Conservation (phyloP, 1,284 basidiomycete species). For the Cryptococcus hybrid region DNA sequence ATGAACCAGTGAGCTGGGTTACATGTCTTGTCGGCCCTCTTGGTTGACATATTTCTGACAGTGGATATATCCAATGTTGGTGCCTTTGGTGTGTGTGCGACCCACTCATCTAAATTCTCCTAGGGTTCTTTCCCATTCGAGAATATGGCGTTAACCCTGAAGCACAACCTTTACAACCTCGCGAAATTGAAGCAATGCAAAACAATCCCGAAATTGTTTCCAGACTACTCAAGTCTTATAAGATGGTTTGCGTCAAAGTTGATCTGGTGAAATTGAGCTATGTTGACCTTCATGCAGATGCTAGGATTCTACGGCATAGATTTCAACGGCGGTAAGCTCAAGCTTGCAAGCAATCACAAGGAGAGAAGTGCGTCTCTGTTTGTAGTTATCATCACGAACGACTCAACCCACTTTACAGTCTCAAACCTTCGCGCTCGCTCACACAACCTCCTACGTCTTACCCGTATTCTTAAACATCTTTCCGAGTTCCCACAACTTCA, state of each 20-base stretch:
- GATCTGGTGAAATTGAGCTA: neutral
- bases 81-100: neutral
- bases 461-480: conserved; percentile 71
- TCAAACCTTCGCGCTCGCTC: conserved; percentile 60
- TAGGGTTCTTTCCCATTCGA: conserved; percentile 36
- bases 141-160: conserved; percentile 58
- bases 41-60: conserved; percentile 5
- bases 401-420: conserved; percentile 16
- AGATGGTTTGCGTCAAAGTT: conserved; percentile 26
- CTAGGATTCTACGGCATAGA: conserved; percentile 34
- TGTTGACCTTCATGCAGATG: conserved; percentile 19
- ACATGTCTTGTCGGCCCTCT: neutral
- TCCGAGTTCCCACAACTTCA: conserved; percentile 56
- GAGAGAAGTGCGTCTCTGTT: conserved; percentile 13
- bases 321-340: conserved; percentile 22
- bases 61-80: conserved; percentile 35
- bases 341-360: conserved; percentile 11
- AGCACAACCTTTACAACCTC: conserved; percentile 63
- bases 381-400: neutral
- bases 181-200: conserved; percentile 64
- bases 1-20: conserved; percentile 55
- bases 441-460: conserved; percentile 74
- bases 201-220: conserved; percentile 55
- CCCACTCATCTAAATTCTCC: neutral
- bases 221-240: conserved; percentile 62